phyloP scores from a whole-genome alignment of 345 rosid species.

The Microthlaspi erraticum region DNA sequence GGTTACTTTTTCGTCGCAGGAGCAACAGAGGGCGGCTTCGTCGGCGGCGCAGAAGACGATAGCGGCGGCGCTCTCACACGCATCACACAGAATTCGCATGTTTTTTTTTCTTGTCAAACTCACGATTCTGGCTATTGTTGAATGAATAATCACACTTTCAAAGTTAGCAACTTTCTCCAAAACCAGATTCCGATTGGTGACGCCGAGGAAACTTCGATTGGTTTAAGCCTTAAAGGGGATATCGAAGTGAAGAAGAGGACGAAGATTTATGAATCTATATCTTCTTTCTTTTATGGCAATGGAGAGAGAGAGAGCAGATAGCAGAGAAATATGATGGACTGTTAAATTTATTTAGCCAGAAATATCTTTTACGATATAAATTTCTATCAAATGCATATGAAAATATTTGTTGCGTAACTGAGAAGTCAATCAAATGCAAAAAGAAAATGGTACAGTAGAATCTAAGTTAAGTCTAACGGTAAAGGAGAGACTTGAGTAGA shows the following conservation, averaged over 20 bases:
- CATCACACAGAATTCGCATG: conserved; percentile 87
- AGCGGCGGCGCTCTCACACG: conserved; percentile 92
- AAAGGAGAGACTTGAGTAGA: conserved; percentile 21
- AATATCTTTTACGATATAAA: not conserved
- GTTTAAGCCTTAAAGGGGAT: not conserved
- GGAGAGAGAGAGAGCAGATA: not conserved
- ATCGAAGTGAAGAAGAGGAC: not conserved
- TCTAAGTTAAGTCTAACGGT: conserved; percentile 9
- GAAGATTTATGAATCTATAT: not conserved
- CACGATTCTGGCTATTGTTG: not conserved
- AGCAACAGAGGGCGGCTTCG: conserved; percentile 82
- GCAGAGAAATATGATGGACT: conserved; percentile 17
- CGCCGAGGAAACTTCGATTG: not conserved
- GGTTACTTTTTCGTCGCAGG: conserved; percentile 75
- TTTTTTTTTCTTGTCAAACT: not conserved
- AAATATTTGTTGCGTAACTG: not conserved
- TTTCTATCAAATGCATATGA: not conserved
- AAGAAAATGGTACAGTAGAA: conserved; percentile 14
- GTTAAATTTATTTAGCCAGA: too few species aligned
- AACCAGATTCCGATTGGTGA: conserved; percentile 6
- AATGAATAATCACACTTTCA: not conserved
- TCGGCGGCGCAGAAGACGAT: conserved; percentile 85
- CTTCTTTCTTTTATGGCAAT: not conserved
- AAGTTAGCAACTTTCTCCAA: conserved; percentile 22
- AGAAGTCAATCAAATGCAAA: not conserved